Evolutionary conservation across 768 basidiomycete genomes (phyloP).

Genomic region (Leucocoprinus sp.): DNA sequence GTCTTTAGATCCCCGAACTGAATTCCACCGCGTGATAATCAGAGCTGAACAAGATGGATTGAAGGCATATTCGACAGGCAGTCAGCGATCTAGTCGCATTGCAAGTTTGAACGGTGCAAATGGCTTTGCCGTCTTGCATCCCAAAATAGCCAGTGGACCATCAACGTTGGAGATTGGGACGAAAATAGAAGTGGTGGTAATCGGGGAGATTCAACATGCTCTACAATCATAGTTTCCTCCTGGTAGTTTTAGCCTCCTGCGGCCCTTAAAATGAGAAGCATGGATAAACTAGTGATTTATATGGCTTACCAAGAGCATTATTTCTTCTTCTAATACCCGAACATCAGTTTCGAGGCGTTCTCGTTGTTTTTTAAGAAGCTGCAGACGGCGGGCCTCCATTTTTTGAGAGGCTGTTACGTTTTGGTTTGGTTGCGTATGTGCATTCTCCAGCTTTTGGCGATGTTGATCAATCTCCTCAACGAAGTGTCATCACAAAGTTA

Average conservation of each 20-base stretch:
- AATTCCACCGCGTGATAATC: conserved; percentile 70
- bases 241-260: conserved; percentile 10
- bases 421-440: conserved; percentile 35
- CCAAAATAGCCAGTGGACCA: conserved; percentile 14
- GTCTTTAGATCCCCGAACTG: conserved; percentile 63
- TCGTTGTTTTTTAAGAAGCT: conserved; percentile 57
- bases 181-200: conserved; percentile 49
- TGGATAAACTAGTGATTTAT: background rate
- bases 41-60: conserved; percentile 37
- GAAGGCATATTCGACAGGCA: conserved; percentile 73
- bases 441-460: conserved; percentile 44
- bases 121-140: conserved; percentile 65
- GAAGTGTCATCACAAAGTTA: conserved; percentile 20
- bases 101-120: conserved; percentile 79
- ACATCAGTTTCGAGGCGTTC: conserved; percentile 62
- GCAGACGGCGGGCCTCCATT: conserved; percentile 56
- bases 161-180: conserved; percentile 43
- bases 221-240: conserved; percentile 6
- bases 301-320: conserved; percentile 41
- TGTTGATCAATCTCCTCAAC: background rate
- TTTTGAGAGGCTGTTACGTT: conserved; percentile 50
- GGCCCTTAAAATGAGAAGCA: background rate
- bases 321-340: conserved; percentile 49
- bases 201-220: conserved; percentile 50
- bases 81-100: conserved; percentile 77